These are phyloP conservation scores for Plasmodium ovale DNA, from an alignment of 169 alveolate genomes.

Conservation along the genomic window DNA sequence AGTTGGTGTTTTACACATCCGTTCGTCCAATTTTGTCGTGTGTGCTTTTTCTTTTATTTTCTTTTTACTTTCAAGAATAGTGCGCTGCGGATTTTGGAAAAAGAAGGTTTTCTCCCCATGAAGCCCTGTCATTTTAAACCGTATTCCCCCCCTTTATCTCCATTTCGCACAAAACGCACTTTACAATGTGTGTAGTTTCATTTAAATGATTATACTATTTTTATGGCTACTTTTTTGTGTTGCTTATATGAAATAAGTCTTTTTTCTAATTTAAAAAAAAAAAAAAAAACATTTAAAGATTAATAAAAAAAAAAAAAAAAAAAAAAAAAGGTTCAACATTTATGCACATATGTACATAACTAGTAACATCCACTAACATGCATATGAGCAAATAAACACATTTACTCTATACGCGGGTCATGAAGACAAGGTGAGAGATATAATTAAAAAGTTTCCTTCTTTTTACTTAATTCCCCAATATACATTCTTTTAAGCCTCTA, in stretches of 20 bases:
- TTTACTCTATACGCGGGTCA: background rate
- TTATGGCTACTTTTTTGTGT: background rate
- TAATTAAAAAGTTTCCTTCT: no score
- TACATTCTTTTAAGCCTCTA: no score
- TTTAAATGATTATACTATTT: background rate
- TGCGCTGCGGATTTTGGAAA: no score
- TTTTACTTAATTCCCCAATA: background rate
- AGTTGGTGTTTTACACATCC: no score
- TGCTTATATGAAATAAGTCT: slow-evolving; percentile 5
- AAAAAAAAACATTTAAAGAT: slow-evolving; percentile 29
- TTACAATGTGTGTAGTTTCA: background rate
- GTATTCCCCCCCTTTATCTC: no score
- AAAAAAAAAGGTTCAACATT: slow-evolving; percentile 4
- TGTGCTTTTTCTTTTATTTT: no score
- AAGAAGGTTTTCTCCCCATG: no score
- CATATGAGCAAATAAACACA: slow-evolving; percentile 4
- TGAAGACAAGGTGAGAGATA: background rate
- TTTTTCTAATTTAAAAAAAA: slow-evolving; percentile 19
- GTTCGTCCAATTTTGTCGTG: no score
- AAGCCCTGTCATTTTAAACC: no score
- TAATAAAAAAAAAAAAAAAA: slow-evolving; percentile 19
- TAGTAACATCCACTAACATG: background rate
- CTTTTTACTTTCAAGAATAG: no score
- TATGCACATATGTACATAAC: background rate
- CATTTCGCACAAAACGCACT: no score